A percentile compares a stretch with the other conserved stretches of the same genome.
Conservation (phyloP, 1,139 yeast genomes). For the Blastobotrys apis region DNA sequence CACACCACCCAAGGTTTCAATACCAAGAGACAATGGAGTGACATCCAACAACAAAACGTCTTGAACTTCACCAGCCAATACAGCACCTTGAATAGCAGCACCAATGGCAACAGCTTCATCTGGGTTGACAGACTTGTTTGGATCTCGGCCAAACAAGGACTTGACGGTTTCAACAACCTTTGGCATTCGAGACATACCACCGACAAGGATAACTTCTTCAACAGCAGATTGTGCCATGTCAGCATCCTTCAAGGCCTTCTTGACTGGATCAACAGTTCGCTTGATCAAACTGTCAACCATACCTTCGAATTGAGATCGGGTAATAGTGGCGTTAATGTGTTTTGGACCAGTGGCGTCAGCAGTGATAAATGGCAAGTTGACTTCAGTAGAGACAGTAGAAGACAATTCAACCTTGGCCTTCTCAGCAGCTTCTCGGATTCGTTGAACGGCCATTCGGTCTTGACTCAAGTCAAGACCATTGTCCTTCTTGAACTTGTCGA, state of each 20-base stretch:
- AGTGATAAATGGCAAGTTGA: conserved; percentile 95
- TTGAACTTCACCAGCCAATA: conserved; percentile 96
- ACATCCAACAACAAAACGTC: conserved; percentile 93
- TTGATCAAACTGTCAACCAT: conserved; percentile 88
- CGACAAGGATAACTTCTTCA: conserved; percentile 94
- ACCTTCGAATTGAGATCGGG: conserved; percentile 90
- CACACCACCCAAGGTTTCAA: conserved; percentile 98
- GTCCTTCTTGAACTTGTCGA: conserved; percentile 89
- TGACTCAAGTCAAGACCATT: conserved; percentile 80
- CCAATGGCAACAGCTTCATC: conserved; percentile 99
- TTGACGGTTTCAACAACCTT: conserved; percentile 97
- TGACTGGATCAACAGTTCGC: conserved; percentile 94
- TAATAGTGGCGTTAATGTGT: conserved; percentile 90
- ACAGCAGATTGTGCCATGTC: conserved; percentile 77
- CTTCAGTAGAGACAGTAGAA: conserved; percentile 87
- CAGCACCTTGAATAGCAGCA: conserved; percentile 99
- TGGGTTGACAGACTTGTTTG: conserved; percentile 98
- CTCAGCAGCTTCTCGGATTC: conserved; percentile 99
- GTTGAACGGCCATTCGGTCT: conserved; percentile 98
- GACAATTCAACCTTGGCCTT: conserved; percentile 99
- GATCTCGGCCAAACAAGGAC: conserved; percentile 87
- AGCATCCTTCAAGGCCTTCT: conserved; percentile 98
- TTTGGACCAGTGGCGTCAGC: conserved; percentile 96
- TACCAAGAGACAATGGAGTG: conserved; percentile 95
- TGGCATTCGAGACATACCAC: conserved; percentile 99